Evolutionary conservation across 2,329 filamentous ascomycete species (phyloP).

Genomic region (Blumeria graminis): DNA sequence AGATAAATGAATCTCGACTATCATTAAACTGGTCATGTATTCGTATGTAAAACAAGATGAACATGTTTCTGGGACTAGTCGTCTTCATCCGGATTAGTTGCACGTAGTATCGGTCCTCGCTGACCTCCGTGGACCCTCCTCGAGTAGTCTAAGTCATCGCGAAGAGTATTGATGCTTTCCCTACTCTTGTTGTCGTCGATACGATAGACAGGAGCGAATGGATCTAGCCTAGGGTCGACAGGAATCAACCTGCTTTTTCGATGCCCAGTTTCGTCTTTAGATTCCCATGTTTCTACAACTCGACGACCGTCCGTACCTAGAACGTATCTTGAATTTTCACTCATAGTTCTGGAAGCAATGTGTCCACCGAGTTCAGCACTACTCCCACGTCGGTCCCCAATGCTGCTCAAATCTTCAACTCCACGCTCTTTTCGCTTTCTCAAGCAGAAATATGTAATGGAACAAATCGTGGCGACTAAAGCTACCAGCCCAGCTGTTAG

Average conservation of each 20-base stretch:
- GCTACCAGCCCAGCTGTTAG: slow-evolving; percentile 27
- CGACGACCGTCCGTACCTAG: slow-evolving; percentile 15
- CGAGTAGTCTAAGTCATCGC: slow-evolving; percentile 42
- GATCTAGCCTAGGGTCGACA: slow-evolving; percentile 38
- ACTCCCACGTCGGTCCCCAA: slow-evolving; percentile 8
- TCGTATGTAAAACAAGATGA: too few species aligned
- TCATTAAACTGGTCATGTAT: too few species aligned
- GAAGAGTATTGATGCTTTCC: slow-evolving; percentile 37
- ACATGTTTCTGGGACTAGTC: neutral
- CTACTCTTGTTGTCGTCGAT: slow-evolving; percentile 28
- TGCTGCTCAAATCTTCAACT: slow-evolving; percentile 13
- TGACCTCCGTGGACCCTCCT: slow-evolving; percentile 20
- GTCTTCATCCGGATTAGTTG: slow-evolving; percentile 30
- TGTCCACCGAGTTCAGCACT: slow-evolving; percentile 8
- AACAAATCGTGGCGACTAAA: slow-evolving; percentile 19
- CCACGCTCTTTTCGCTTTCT: slow-evolving; percentile 21
- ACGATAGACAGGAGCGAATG: slow-evolving; percentile 31
- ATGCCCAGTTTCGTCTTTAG: slow-evolving; percentile 6
- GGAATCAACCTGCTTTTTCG: slow-evolving; percentile 31
- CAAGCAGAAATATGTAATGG: slow-evolving; percentile 19
- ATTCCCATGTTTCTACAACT: slow-evolving; percentile 15
- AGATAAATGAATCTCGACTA: too few species aligned
- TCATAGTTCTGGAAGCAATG: slow-evolving; percentile 14
- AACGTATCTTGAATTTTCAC: slow-evolving; percentile 15
- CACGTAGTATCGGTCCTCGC: slow-evolving; percentile 27